phyloP scores from a whole-genome alignment of 2,329 filamentous ascomycete genomes.

The Juglanconis oblonga region DNA sequence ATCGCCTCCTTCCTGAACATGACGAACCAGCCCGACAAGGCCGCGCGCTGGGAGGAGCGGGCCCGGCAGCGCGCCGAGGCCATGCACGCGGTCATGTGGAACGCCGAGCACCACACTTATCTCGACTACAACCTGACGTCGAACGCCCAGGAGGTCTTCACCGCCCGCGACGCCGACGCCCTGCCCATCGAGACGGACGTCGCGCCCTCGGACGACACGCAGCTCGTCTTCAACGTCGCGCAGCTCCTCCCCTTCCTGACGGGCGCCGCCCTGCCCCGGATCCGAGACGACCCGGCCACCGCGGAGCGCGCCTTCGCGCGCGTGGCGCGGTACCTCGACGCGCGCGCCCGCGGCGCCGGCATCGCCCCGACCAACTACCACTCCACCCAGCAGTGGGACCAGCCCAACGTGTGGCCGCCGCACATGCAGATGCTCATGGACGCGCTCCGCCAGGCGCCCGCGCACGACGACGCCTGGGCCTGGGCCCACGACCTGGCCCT shows the following conservation, averaged over 20 bases:
- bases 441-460: slow-evolving; percentile 57
- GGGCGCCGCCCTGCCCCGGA: slow-evolving; percentile 55
- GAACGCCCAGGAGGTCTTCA: slow-evolving; percentile 51
- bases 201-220: slow-evolving; percentile 48
- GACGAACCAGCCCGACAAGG: slow-evolving; percentile 43
- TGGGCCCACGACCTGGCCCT: slow-evolving; percentile 55
- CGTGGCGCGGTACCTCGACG: slow-evolving; percentile 50
- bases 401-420: slow-evolving; percentile 69
- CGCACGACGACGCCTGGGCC: slow-evolving; percentile 52
- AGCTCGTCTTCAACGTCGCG: slow-evolving; percentile 55
- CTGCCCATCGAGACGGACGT: slow-evolving; percentile 37
- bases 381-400: slow-evolving; percentile 67
- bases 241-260: slow-evolving; percentile 71
- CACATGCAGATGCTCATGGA: slow-evolving; percentile 63
- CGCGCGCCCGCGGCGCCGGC: slow-evolving; percentile 53
- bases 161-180: slow-evolving; percentile 46
- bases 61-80: slow-evolving; percentile 56
- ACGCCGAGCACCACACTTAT: slow-evolving; percentile 58
- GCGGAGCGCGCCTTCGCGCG: slow-evolving; percentile 53
- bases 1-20: slow-evolving; percentile 53
- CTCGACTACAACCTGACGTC: slow-evolving; percentile 69
- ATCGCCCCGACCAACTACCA: slow-evolving; percentile 60
- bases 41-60: slow-evolving; percentile 44
- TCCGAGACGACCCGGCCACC: slow-evolving; percentile 58
- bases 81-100: slow-evolving; percentile 65